A percentile compares a stretch with the other conserved stretches of the same genome.
These are phyloP conservation scores for Edaphochlamys debaryana DNA, from an alignment of 139 green algal species.

Conservation along the genomic window DNA sequence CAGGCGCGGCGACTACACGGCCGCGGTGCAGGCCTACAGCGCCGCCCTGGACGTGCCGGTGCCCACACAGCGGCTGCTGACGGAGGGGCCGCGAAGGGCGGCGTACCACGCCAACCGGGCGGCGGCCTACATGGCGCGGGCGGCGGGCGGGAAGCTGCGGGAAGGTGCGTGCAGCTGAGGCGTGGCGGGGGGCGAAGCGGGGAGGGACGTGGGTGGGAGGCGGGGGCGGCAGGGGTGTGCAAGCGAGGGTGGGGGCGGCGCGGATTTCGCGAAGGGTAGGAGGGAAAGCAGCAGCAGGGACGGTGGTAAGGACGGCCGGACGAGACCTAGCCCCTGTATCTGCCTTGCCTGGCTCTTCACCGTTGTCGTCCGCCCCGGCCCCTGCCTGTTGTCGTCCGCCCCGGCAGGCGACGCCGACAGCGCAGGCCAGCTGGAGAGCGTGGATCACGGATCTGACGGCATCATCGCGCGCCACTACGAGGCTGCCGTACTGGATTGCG, in stretches of 20 bases:
- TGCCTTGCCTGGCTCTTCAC: no score
- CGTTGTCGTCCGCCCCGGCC: no score
- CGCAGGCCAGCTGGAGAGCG: slow-evolving; percentile 27
- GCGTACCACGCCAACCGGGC: slow-evolving; percentile 43
- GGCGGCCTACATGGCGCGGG: slow-evolving; percentile 47
- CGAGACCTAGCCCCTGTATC: no score
- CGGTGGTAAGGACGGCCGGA: no score
- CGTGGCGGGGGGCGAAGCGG: no score
- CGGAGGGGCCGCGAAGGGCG: slow-evolving; percentile 35
- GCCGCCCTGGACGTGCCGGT: slow-evolving; percentile 46
- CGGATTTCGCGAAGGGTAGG: no score
- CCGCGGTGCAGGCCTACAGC: slow-evolving; percentile 32
- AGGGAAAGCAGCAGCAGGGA: no score
- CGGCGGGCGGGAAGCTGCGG: slow-evolving; percentile 5
- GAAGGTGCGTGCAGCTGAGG: slow-evolving; percentile 1
- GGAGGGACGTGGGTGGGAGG: no score
- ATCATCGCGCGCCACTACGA: slow-evolving; percentile 16
- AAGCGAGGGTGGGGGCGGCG: no score
- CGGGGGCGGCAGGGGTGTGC: no score
- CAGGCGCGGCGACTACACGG: slow-evolving; percentile 27
- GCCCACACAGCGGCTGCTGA: slow-evolving; percentile 32
- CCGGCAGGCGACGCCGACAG: slow-evolving; percentile 33
- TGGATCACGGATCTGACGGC: slow-evolving; percentile 3
- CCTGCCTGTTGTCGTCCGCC: background rate
- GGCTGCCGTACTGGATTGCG: slow-evolving; percentile 43